phyloP scores from a whole-genome alignment of 2,329 filamentous ascomycete genomes.

The Zymoseptoria pseudotritici region DNA sequence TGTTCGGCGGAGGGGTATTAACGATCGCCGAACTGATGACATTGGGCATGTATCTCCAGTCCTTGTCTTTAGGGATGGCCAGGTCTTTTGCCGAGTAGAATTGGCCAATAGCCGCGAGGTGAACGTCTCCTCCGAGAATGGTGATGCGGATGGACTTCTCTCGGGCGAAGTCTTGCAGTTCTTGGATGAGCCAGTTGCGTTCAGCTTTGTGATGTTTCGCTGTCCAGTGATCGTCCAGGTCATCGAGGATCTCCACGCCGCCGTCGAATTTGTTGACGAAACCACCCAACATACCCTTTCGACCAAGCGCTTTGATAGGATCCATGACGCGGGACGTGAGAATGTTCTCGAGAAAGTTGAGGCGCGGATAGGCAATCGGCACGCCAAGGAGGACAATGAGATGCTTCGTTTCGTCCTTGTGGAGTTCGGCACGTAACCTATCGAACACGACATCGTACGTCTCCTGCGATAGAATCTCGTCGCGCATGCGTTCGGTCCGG shows the following conservation, averaged over 20 bases:
- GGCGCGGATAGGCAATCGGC: constrained; percentile 40
- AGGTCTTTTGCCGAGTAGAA: constrained; percentile 90
- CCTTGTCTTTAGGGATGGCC: constrained; percentile 69
- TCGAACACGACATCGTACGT: constrained; percentile 86
- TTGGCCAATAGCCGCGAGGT: constrained; percentile 83
- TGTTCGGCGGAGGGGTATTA: constrained; percentile 79
- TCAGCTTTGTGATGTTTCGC: constrained; percentile 91
- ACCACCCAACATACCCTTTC: constrained; percentile 68
- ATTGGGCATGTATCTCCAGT: constrained; percentile 96
- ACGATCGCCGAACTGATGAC: constrained; percentile 90
- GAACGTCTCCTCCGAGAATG: constrained; percentile 88
- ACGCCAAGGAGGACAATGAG: constrained; percentile 81
- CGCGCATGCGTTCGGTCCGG: constrained; percentile 78
- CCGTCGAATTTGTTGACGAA: constrained; percentile 87
- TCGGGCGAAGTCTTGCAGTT: constrained; percentile 85
- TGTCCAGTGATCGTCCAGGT: constrained; percentile 95
- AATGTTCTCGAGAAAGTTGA: constrained; percentile 56
- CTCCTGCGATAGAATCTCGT: constrained; percentile 70
- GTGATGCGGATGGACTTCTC: constrained; percentile 89
- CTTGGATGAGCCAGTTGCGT: constrained; percentile 76
- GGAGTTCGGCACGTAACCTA: constrained; percentile 72
- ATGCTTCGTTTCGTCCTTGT: constrained; percentile 80
- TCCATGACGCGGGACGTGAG: constrained; percentile 80
- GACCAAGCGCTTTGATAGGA: constrained; percentile 80
- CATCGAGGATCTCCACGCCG: constrained; percentile 83